These are phyloP conservation scores for Onygenales sp. DNA, from an alignment of 2,329 filamentous ascomycete species.

Conservation along the genomic window DNA sequence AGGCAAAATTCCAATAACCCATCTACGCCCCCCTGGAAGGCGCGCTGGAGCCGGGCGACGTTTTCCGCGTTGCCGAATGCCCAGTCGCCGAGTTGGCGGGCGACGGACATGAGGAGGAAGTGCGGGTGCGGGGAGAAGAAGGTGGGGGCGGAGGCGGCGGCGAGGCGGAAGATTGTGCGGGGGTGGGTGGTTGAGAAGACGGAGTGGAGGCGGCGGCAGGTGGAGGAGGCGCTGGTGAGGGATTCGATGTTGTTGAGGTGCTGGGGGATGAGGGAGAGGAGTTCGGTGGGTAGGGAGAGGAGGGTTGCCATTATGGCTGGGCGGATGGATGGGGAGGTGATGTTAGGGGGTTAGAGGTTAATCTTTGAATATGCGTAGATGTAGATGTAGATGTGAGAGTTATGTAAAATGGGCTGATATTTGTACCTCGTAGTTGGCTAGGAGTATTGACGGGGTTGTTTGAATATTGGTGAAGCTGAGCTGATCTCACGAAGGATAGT, in stretches of 20 bases:
- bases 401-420: too few relatives aligned
- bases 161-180: slow-evolving; percentile 21
- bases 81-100: slow-evolving; percentile 24
- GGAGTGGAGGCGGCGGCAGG: slow-evolving; percentile 20
- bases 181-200: slow-evolving; percentile 14
- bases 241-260: slow-evolving; percentile 23
- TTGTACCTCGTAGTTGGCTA: too few relatives aligned
- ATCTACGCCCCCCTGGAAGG: slow-evolving; percentile 21
- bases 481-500: too few relatives aligned
- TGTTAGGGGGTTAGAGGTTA: too few relatives aligned
- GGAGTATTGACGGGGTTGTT: too few relatives aligned
- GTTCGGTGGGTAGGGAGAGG: background rate
- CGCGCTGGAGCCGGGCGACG: slow-evolving; percentile 13
- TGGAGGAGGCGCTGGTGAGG: slow-evolving; percentile 19
- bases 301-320: background rate
- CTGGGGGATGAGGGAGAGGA: background rate
- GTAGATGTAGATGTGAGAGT: too few relatives aligned
- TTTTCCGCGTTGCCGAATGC: slow-evolving; percentile 17
- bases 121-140: slow-evolving; percentile 30
- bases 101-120: slow-evolving; percentile 25
- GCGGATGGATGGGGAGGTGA: too few relatives aligned
- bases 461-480: too few relatives aligned
- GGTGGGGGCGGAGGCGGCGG: slow-evolving; percentile 21
- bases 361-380: too few relatives aligned
- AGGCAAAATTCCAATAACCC: slow-evolving; percentile 22